phyloP scores from a whole-genome alignment of 176 grass and related monocot genomes.

The Hyparrhenia diplandra region DNA sequence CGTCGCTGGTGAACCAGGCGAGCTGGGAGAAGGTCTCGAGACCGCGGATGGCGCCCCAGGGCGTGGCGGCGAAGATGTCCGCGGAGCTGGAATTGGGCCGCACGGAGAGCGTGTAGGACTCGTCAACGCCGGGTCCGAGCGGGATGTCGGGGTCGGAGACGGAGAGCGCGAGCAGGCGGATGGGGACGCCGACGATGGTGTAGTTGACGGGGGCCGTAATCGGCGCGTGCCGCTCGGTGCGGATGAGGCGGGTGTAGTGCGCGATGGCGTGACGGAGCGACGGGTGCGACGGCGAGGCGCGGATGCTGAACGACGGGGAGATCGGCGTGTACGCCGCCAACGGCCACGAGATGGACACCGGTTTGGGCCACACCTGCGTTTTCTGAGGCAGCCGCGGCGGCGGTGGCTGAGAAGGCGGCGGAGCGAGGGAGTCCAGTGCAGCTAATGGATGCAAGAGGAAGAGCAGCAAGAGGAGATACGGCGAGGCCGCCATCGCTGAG shows the following conservation, averaged over 20 bases:
- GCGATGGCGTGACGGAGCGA: constrained; percentile 62
- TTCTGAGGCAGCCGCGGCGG: constrained; percentile 17
- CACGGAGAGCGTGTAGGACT: constrained; percentile 81
- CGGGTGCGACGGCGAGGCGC: constrained; percentile 39
- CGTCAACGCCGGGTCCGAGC: constrained; percentile 59
- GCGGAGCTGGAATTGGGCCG: constrained; percentile 24
- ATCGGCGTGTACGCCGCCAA: constrained; percentile 40
- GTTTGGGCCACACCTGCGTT: constrained; percentile 75
- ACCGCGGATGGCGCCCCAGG: constrained; percentile 79
- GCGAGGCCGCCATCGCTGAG: constrained; percentile 27
- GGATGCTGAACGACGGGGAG: constrained; percentile 65
- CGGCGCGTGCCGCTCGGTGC: constrained; percentile 60
- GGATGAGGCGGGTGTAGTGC: constrained; percentile 65
- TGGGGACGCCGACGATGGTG: constrained; percentile 21
- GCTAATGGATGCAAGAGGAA: constrained; percentile 15
- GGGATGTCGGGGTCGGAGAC: constrained; percentile 51
- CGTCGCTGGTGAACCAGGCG: constrained; percentile 21
- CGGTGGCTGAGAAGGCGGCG: background rate
- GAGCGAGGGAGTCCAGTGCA: background rate
- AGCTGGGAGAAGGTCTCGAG: constrained; percentile 93
- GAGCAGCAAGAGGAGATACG: constrained; percentile 14
- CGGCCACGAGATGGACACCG: constrained; percentile 64
- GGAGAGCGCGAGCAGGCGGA: constrained; percentile 49
- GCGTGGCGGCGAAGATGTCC: constrained; percentile 50
- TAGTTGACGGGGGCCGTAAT: constrained; percentile 47